These are phyloP conservation scores for Edaphochlamys debaryana DNA, from an alignment of 139 green algal species.

Conservation along the genomic window DNA sequence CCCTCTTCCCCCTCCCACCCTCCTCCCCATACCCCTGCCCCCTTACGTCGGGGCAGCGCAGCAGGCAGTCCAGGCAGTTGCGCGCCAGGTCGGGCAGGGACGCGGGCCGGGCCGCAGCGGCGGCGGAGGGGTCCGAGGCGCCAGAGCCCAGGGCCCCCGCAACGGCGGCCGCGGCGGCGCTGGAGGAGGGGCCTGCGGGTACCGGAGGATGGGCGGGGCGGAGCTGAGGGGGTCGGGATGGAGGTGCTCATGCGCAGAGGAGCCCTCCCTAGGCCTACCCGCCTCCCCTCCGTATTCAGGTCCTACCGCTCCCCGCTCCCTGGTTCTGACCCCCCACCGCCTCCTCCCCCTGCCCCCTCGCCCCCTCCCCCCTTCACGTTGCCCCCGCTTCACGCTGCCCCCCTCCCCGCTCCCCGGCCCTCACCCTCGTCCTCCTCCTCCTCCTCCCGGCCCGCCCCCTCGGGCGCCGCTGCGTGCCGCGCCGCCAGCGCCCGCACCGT, in stretches of 20 bases:
- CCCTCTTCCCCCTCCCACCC: no score
- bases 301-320: no score
- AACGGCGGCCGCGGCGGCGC: background rate
- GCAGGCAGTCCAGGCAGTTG: conserved; percentile 60
- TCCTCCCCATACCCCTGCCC: no score
- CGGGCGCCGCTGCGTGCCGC: conserved; percentile 7
- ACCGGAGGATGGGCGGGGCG: no score
- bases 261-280: no score
- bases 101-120: background rate
- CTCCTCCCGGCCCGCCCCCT: background rate
- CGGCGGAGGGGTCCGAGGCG: no score
- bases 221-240: no score
- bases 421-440: conserved; percentile 33
- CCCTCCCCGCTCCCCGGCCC: background rate
- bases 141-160: no score
- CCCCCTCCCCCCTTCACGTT: background rate
- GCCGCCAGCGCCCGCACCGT: conserved; percentile 49
- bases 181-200: background rate
- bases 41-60: no score
- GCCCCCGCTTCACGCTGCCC: background rate
- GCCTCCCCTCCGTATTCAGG: no score
- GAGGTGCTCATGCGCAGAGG: no score
- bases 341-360: background rate
- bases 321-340: no score
- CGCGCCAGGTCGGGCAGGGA: conserved; percentile 42